Base-by-base conservation (phyloP, 805 yeast genomes). In the Saccharomycopsis synnaedendra region DNA sequence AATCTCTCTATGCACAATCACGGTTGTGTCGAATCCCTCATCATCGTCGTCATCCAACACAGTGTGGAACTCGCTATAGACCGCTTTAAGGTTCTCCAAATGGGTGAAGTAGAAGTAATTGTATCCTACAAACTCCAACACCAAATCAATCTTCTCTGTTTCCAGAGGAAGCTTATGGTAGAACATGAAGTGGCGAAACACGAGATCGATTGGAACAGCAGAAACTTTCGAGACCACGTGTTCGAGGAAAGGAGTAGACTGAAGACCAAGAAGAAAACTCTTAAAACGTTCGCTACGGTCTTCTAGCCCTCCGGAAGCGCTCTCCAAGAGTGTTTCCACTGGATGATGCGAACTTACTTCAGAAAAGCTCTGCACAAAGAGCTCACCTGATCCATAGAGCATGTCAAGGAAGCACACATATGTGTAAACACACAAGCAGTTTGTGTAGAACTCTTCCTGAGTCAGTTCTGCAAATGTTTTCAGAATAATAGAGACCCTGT, bases 131-230 rank as follows among this genome's bases (percentile, higher is more conserved):
- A 71, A 71, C 45, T 73, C 75, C 39, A 84, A 63, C 3, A 81
- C 70, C 42, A 88, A 66, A 56, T 84, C 90, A 44, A 84, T 83
- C 57, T 84, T 89, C 58, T 83, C 90, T 0, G 86, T 67, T 57
- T 84, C 93, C 52, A 69, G 72, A 0, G 93, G 93, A 30, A 84
- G 63, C 46, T 76, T 76, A 48, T 77, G 70, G 43, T 70, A 63
- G 66, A 78, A 68, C 39, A 84, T 60, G 44, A 83, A 70, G 54
- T 72, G 74, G 39, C 89, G 64, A 45, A 84, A 60, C 0, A 89
- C 70, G 50, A 84, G 65, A 56, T 84, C 93, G 11, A 84, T 56
- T 0, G 93, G 84, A 52, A 52, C 36, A 5, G 34, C 19, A 5
- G 30, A 33, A n/a, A 50, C 43, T 32, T 33, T 36, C 10, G 39